Conservation (phyloP, 148 eudicot species). For the Arbutus unedo region DNA sequence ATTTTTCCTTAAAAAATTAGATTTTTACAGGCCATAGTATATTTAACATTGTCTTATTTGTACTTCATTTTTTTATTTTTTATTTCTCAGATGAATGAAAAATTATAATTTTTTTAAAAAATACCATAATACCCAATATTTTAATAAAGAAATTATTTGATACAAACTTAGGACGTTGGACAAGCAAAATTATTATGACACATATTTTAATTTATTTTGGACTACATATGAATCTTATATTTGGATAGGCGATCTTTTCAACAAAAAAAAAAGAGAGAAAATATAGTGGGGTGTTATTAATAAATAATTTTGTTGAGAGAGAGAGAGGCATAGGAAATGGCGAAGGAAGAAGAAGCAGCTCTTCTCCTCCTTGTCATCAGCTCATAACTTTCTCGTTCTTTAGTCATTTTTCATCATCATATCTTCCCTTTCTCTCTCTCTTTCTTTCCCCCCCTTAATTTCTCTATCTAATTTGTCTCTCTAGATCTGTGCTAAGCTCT, state of each 20-base stretch:
- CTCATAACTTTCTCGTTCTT: slow-evolving; percentile 16
- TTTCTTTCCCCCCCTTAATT: not conserved
- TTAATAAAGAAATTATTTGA: too few species aligned
- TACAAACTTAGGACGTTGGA: too few species aligned
- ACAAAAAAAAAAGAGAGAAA: not conserved
- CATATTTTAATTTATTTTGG: too few species aligned
- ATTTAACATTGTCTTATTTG: too few species aligned
- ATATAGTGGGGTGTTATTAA: slow-evolving; percentile 14
- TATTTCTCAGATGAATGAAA: too few species aligned
- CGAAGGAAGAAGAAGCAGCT: slow-evolving; percentile 29
- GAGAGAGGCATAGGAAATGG: slow-evolving; percentile 50
- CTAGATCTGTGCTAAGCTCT: slow-evolving; percentile 24
- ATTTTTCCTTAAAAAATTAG: too few species aligned
- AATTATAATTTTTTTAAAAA: too few species aligned
- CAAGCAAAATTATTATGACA: too few species aligned
- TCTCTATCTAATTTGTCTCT: slow-evolving; percentile 14
- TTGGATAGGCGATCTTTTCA: not conserved
- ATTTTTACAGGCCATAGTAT: too few species aligned
- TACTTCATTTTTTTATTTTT: too few species aligned
- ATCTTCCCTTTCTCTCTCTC: not conserved
- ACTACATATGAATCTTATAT: not conserved
- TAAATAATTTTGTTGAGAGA: not conserved
- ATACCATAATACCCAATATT: too few species aligned
- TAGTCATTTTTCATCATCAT: not conserved
- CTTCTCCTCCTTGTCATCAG: slow-evolving; percentile 17